Evolutionary conservation across 768 basidiomycete genomes (phyloP).

Genomic region (Phaffia tasmanica): DNA sequence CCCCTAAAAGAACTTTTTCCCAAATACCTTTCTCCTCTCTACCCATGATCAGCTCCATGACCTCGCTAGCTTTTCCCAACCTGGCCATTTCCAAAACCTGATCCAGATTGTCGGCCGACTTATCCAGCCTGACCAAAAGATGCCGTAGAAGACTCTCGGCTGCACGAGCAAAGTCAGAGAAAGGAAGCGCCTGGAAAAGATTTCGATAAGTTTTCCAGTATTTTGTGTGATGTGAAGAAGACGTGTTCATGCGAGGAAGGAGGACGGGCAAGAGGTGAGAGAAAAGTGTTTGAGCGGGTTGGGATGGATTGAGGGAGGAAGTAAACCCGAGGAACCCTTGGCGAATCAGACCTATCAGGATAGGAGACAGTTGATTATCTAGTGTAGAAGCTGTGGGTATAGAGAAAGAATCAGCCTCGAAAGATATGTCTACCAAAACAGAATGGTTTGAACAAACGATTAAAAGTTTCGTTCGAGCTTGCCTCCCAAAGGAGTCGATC

Average conservation of each 20-base stretch:
- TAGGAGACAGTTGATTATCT: slow-evolving; percentile 38
- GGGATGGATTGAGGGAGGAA: slow-evolving; percentile 46
- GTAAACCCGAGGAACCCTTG: slow-evolving; percentile 56
- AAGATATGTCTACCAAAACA: slow-evolving; percentile 26
- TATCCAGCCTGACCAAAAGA: too few relatives aligned
- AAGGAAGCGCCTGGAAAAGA: too few relatives aligned
- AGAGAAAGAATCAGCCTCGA: slow-evolving; percentile 41
- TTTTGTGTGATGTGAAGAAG: slow-evolving; percentile 28
- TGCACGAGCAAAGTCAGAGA: too few relatives aligned
- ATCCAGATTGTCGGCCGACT: too few relatives aligned
- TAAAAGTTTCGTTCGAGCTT: not conserved
- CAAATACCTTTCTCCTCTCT: too few relatives aligned
- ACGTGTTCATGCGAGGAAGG: slow-evolving; percentile 53
- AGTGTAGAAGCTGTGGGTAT: slow-evolving; percentile 49
- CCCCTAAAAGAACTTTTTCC: too few relatives aligned
- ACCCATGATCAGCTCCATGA: too few relatives aligned
- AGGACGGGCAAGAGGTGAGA: slow-evolving; percentile 48
- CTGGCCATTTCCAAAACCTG: too few relatives aligned
- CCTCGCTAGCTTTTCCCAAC: too few relatives aligned
- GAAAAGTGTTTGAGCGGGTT: slow-evolving; percentile 30
- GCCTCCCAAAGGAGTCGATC: not conserved
- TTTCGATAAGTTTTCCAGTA: too few relatives aligned
- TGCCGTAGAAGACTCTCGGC: too few relatives aligned
- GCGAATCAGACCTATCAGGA: slow-evolving; percentile 50
- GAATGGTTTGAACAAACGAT: not conserved